Conservation (phyloP, 2,329 filamentous ascomycete species). For the Talaromyces sp. region DNA sequence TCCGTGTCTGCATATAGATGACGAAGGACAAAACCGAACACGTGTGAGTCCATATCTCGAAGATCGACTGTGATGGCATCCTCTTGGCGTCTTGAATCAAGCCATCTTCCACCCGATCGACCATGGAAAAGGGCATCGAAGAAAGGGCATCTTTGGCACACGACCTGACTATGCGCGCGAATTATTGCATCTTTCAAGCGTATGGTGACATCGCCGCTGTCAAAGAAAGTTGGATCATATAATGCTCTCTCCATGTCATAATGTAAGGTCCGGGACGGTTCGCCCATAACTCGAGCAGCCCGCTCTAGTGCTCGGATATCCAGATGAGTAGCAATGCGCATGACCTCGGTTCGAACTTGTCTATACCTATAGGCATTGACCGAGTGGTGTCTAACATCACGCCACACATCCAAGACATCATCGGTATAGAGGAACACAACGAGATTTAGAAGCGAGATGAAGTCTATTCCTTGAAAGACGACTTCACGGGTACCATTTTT, state of each 20-base stretch:
- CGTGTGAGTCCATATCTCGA: constrained; percentile 68
- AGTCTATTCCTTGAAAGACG: constrained; percentile 67
- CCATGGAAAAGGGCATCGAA: constrained; percentile 87
- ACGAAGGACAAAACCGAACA: constrained; percentile 74
- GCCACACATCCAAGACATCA: constrained; percentile 78
- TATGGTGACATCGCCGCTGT: constrained; percentile 73
- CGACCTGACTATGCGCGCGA: constrained; percentile 69
- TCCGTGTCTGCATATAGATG: constrained; percentile 83
- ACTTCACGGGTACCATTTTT: constrained; percentile 55
- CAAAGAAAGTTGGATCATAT: constrained; percentile 66
- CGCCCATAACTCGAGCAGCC: constrained; percentile 70
- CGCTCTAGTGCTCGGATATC: constrained; percentile 70
- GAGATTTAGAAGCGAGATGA: constrained; percentile 75
- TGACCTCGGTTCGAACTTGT: constrained; percentile 77
- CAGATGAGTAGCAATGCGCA: constrained; percentile 73
- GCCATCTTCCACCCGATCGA: constrained; percentile 80
- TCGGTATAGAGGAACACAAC: constrained; percentile 80
- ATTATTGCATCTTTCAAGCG: constrained; percentile 70
- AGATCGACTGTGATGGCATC: constrained; percentile 70
- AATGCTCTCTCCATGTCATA: constrained; percentile 69
- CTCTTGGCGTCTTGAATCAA: constrained; percentile 61
- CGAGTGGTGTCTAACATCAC: constrained; percentile 65
- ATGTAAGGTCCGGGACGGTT: constrained; percentile 62
- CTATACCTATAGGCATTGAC: constrained; percentile 70
- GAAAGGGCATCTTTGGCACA: constrained; percentile 85